These are phyloP conservation scores for Solanum virginianum DNA, from an alignment of 257 asterid species.

Conservation along the genomic window DNA sequence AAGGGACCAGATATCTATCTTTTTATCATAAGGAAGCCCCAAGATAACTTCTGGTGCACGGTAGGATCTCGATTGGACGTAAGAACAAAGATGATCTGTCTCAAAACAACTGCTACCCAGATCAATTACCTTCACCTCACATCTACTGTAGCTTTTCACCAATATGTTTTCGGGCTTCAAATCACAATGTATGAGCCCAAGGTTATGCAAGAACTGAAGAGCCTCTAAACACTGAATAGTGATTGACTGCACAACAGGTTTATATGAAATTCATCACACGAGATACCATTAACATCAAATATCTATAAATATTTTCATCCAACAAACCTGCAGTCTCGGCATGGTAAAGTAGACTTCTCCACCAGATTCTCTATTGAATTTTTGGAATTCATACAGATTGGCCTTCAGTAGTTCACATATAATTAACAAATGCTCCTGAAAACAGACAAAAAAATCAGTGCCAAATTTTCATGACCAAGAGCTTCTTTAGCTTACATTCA, in stretches of 20 bases:
- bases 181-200: conserved; percentile 77
- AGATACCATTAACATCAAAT: not conserved
- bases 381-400: conserved; percentile 64
- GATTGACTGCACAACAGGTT: conserved; percentile 36
- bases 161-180: conserved; percentile 75
- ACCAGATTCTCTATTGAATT: conserved; percentile 71
- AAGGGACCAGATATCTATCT: conserved; percentile 69
- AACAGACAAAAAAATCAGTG: not conserved
- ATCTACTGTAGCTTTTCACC: conserved; percentile 77
- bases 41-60: conserved; percentile 77
- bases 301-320: not conserved
- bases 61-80: conserved; percentile 70
- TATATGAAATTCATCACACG: not conserved
- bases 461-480: not conserved
- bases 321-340: conserved; percentile 66
- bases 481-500: not conserved
- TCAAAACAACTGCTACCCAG: conserved; percentile 80
- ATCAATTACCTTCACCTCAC: conserved; percentile 80
- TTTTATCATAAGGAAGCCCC: conserved; percentile 62
- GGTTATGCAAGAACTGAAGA: conserved; percentile 52
- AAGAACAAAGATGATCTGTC: conserved; percentile 71
- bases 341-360: conserved; percentile 80
- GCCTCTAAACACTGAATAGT: conserved; percentile 77
- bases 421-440: conserved; percentile 70
- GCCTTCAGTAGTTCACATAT: conserved; percentile 77